These are phyloP conservation scores for Lentinula boryana DNA, from an alignment of 768 basidiomycete species.

Conservation along the genomic window DNA sequence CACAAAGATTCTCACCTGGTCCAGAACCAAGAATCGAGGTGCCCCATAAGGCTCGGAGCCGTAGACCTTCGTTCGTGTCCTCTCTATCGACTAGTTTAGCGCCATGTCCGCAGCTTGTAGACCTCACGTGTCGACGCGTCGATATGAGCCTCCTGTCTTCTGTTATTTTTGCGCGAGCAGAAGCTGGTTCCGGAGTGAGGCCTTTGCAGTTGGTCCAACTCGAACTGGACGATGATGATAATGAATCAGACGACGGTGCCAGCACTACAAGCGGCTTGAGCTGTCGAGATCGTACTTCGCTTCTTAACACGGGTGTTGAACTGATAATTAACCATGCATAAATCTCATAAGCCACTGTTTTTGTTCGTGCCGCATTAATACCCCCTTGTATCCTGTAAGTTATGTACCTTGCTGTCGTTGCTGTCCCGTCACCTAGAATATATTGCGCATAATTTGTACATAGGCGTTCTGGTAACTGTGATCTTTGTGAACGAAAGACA, in stretches of 20 bases:
- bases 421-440: background rate
- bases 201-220: background rate
- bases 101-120: constrained; percentile 1
- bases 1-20: background rate
- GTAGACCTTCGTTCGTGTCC: background rate
- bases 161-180: background rate
- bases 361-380: background rate
- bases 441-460: background rate
- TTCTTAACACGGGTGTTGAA: background rate
- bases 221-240: background rate
- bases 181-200: background rate
- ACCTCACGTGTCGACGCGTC: background rate
- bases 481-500: too few relatives aligned
- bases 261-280: background rate
- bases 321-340: background rate
- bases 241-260: background rate
- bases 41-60: background rate
- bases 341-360: background rate
- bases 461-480: background rate
- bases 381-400: background rate
- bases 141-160: background rate
- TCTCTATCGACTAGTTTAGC: constrained; percentile 1
- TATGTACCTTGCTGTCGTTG: background rate
- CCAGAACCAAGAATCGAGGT: background rate
- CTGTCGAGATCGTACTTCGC: background rate